These are phyloP conservation scores for Mycena floridula DNA, from an alignment of 768 basidiomycete species.

Conservation along the genomic window DNA sequence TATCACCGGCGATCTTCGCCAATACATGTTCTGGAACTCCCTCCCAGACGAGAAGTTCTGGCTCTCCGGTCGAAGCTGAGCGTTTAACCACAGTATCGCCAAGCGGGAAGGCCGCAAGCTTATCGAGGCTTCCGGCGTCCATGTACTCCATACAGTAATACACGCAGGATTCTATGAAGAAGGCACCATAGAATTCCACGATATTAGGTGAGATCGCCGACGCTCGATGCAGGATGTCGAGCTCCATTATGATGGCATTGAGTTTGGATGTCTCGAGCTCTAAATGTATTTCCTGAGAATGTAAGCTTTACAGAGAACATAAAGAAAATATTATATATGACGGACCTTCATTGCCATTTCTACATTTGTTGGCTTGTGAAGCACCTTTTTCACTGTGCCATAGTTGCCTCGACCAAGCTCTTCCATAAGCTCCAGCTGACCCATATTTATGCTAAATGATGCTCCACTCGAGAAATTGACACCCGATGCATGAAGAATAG, in stretches of 20 bases:
- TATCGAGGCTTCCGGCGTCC: slow-evolving; percentile 97
- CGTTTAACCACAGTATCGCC: slow-evolving; percentile 5
- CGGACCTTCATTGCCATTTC: slow-evolving; percentile 98
- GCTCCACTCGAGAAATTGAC: slow-evolving; percentile 83
- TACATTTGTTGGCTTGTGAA: slow-evolving; percentile 92
- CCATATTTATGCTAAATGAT: slow-evolving; percentile 93
- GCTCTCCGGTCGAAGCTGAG: slow-evolving; percentile 10
- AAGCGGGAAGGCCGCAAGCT: slow-evolving; percentile 40
- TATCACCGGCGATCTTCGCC: slow-evolving; percentile 69
- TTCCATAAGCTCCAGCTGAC: slow-evolving; percentile 82
- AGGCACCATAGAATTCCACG: slow-evolving; percentile 98
- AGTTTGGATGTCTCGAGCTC: slow-evolving; percentile 92
- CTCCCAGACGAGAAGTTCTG: slow-evolving; percentile 16
- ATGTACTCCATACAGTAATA: slow-evolving; percentile 99
- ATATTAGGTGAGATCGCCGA: slow-evolving; percentile 80
- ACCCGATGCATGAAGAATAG: slow-evolving; percentile 84
- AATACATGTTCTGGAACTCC: slow-evolving; percentile 78
- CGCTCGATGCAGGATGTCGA: slow-evolving; percentile 88
- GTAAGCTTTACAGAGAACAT: neutral
- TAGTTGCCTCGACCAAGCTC: slow-evolving; percentile 97
- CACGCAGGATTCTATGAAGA: slow-evolving; percentile 99
- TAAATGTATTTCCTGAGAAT: slow-evolving; percentile 85
- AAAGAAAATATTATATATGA: slow-evolving; percentile 3
- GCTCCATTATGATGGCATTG: slow-evolving; percentile 97
- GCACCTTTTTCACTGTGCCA: slow-evolving; percentile 93